Base-by-base conservation (phyloP, 495 filamentous ascomycete genomes). In the Penicillium simplicissimum region DNA sequence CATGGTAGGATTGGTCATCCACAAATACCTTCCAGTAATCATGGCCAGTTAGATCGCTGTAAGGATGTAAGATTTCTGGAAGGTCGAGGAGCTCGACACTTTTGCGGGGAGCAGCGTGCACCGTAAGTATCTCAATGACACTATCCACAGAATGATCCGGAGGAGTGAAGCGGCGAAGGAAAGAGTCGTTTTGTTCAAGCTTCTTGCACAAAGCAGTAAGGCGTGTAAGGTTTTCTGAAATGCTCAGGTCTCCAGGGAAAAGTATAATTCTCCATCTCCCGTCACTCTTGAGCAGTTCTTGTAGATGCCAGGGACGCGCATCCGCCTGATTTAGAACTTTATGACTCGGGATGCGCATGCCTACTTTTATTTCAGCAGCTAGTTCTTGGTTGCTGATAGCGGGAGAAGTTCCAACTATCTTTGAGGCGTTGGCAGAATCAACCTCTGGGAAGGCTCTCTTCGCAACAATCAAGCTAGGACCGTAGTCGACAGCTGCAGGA, bases 21-120 rank as follows among this genome's bases (percentile, higher is more conserved):
- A 81, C 84, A 69, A 79, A 89, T 3, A 90, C 80, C 60, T 85
- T 86, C 52, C 79, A 76, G 62, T 89, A 90, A 62, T 89, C 86
- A 81, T 81, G 87, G 0, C 86, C 86, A 2, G 64, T 60, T 7
- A 73, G 67, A 35, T 78, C 59, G 45, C 82, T 71, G 37, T 77
- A 87, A 0, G 85, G 85, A 58, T 81, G 81, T 58, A 87, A 77
- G 0, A 84, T 68, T 8, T 81, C 78, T 0, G 83, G 85, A 10
- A 89, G 79, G 52, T 87, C 83, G 10, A 81, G 56, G 11, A 88
- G 69, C 55, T 87, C 81, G 2, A 80, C 71, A 2, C 79, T 67
- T 0, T 42, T 68, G 25, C 87, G 67, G 35, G 74, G 74, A 0
- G 79, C 75, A 4, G 79, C 74, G 63, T 88, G 87, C 1, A 88